Base-by-base conservation (phyloP, 179 eudicot genomes). In the Amaranthus tricolor region DNA sequence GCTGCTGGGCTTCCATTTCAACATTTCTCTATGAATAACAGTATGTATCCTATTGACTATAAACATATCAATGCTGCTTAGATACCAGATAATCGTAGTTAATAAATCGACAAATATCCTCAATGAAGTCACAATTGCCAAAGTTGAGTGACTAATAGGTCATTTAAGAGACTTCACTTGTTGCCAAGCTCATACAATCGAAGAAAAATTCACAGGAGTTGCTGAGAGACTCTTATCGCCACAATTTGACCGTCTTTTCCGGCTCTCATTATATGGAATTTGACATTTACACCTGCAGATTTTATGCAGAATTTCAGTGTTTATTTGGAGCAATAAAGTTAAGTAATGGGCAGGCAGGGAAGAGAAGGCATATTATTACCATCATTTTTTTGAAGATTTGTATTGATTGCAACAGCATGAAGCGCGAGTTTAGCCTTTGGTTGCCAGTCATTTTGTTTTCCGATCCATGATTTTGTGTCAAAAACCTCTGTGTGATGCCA, bases 361-460 rank as follows among this genome's bases (percentile, higher is more conserved):
- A 49, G 14, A 7, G 40, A 31, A 31, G 52, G 9, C 20, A 51
- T n/a, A n/a, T 44, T 9, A 13, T 63, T 86, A 92, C 98, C 97
- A 58, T 90, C 97, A 70, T 94, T 94, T 47, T 80, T 80, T 73
- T 85, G 97, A 79, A 94, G 75, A 81, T 94, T 94, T 78, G 98
- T 94, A 83, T 88, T 90, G 66, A 94, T 88, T 50, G 96, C 98
- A 50, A 88, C 97, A 61, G 96, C 94, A 80, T 92, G 89, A 73
- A 77, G 89, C 73, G 95, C 81, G 70, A 86, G 70, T 85, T 80
- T 87, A 62, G 91, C 86, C 87, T 88, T 94, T 59, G 98, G 98
- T 72, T 88, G 94, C 91, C 94, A 92, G 80, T 94, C 98, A 6
- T 84, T 78, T 24, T 79, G 77, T 68, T 85, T 84, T 65, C 93